Evolutionary conservation across 2,329 filamentous ascomycete species (phyloP).

Genomic region (Monosporascus sp.): DNA sequence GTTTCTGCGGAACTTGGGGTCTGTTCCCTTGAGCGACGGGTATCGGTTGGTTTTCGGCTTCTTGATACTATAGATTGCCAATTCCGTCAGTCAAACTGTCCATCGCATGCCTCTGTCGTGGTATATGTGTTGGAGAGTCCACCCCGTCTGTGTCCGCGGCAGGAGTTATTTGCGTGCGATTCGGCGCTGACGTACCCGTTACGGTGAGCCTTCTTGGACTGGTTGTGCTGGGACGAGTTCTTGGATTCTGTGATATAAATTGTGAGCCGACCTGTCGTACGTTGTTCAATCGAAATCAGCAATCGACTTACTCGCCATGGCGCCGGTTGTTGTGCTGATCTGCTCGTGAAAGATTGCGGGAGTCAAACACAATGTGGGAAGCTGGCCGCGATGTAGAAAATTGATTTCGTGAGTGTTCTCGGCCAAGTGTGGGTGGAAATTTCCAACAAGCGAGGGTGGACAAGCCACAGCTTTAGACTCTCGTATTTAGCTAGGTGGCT

Average conservation of each 20-base stretch:
- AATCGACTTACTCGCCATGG: constrained; percentile 63
- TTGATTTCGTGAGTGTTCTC: constrained; percentile 20
- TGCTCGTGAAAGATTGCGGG: constrained; percentile 18
- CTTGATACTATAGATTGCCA: constrained; percentile 73
- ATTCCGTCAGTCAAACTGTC: constrained; percentile 9
- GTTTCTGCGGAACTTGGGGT: constrained; percentile 99
- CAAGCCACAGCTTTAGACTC: constrained; percentile 8
- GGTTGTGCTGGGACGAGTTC: constrained; percentile 99
- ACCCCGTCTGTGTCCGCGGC: constrained; percentile 2
- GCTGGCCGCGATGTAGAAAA: constrained; percentile 14
- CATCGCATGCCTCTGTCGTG: not conserved
- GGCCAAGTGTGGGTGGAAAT: constrained; percentile 27
- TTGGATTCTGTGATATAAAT: constrained; percentile 72
- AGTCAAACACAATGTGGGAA: constrained; percentile 14
- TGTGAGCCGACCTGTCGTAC: constrained; percentile 19
- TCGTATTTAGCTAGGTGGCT: not conserved
- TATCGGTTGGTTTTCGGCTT: constrained; percentile 99
- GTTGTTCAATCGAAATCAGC: not conserved
- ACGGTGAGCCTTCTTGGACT: constrained; percentile 96
- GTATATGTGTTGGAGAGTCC: not conserved
- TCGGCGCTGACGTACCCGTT: constrained; percentile 72
- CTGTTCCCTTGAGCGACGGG: constrained; percentile 96
- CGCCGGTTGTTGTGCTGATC: constrained; percentile 33
- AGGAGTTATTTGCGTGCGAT: constrained; percentile 5
- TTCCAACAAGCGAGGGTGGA: constrained; percentile 23